A percentile compares a stretch with the other conserved stretches of the same genome.
These are phyloP conservation scores for Clitocybe nebularis DNA, from an alignment of 1,284 basidiomycete genomes.

Conservation along the genomic window DNA sequence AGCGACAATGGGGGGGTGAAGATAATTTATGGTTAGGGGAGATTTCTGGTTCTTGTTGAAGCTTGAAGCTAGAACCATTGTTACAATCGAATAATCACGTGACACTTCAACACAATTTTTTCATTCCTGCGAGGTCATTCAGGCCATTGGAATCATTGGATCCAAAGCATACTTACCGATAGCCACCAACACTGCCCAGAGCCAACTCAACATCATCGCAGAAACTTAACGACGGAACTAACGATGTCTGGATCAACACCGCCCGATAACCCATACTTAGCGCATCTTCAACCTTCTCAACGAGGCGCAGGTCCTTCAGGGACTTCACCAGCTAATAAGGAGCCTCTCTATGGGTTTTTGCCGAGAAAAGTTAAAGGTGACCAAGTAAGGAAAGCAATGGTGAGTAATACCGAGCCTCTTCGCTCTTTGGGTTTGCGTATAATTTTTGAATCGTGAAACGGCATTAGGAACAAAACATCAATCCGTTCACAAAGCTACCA, in stretches of 20 bases:
- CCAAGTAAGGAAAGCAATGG: constrained; percentile 74
- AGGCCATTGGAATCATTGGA: too few relatives aligned
- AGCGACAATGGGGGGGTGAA: too few relatives aligned
- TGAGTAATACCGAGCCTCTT: constrained; percentile 31
- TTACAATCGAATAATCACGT: too few relatives aligned
- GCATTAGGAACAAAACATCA: constrained; percentile 75
- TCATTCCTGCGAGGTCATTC: too few relatives aligned
- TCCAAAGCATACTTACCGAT: too few relatives aligned
- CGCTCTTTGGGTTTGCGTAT: too few relatives aligned
- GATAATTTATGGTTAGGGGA: too few relatives aligned
- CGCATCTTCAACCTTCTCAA: constrained; percentile 36
- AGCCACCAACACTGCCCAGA: too few relatives aligned
- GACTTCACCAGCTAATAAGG: constrained; percentile 30
- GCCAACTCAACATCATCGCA: not conserved
- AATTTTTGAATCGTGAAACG: too few relatives aligned
- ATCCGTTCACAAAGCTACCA: constrained; percentile 84
- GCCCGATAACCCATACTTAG: constrained; percentile 56
- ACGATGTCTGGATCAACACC: constrained; percentile 1
- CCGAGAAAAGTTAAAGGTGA: constrained; percentile 72
- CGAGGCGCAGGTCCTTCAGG: constrained; percentile 25
- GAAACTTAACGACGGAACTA: not conserved
- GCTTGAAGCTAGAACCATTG: too few relatives aligned
- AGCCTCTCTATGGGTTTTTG: constrained; percentile 75
- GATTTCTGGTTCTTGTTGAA: too few relatives aligned
- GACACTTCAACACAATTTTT: too few relatives aligned